A percentile compares a stretch with the other conserved stretches of the same genome.
These are phyloP conservation scores for Didymella segeticola DNA, from an alignment of 2,329 filamentous ascomycete genomes.

Conservation along the genomic window DNA sequence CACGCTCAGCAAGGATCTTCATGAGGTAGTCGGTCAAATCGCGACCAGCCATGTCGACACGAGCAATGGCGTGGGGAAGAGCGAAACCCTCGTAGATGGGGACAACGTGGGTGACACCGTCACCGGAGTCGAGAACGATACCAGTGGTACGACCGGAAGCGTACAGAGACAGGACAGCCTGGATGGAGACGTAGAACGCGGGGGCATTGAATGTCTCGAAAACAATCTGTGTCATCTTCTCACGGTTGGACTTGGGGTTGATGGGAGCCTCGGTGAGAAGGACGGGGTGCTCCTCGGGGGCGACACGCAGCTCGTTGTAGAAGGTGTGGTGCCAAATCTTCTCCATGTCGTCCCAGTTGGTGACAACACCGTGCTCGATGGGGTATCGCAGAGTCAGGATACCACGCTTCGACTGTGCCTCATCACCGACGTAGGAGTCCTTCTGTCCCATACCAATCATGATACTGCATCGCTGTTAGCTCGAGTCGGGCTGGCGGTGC, in stretches of 20 bases:
- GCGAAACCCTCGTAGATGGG: conserved; percentile 99
- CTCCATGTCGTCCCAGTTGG: conserved; percentile 99
- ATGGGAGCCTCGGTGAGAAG: conserved; percentile 99
- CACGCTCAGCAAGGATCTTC: conserved; percentile 99
- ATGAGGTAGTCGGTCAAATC: conserved; percentile 99
- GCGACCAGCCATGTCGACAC: conserved; percentile 99
- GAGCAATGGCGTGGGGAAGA: conserved; percentile 98
- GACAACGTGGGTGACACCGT: conserved; percentile 99
- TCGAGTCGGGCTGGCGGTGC: conserved; percentile 26
- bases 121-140: conserved; percentile 99
- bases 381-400: conserved; percentile 99
- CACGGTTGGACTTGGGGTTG: conserved; percentile 99
- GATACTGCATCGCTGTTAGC: conserved; percentile 72
- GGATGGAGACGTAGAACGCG: conserved; percentile 99
- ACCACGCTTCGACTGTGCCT: conserved; percentile 99
- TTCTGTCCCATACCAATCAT: conserved; percentile 99
- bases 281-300: conserved; percentile 99
- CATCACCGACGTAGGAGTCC: conserved; percentile 99
- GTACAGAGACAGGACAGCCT: conserved; percentile 98
- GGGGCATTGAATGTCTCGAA: conserved; percentile 99
- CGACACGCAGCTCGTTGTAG: conserved; percentile 99
- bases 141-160: conserved; percentile 99
- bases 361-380: conserved; percentile 99
- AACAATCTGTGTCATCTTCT: conserved; percentile 99
- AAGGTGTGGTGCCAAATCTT: conserved; percentile 99